phyloP scores from a whole-genome alignment of 2,329 filamentous ascomycete species.

The Claviceps cyperi region DNA sequence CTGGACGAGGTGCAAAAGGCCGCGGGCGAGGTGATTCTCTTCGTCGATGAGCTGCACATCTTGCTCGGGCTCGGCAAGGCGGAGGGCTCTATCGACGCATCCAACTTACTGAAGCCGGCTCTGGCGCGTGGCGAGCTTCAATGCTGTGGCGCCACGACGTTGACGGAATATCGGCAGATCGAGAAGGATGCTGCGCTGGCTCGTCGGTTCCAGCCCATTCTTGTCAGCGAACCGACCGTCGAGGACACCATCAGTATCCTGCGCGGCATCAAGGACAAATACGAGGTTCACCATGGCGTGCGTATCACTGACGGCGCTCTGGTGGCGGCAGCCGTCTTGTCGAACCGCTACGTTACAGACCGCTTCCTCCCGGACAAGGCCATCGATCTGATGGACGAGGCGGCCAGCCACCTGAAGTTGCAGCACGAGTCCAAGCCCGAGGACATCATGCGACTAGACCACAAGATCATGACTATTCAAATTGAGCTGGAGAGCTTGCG shows the following conservation, averaged over 20 bases:
- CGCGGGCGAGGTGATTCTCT: conserved; percentile 79
- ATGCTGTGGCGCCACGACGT: conserved; percentile 86
- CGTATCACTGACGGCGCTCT: conserved; percentile 84
- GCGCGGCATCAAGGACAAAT: conserved; percentile 91
- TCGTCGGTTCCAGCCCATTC: conserved; percentile 82
- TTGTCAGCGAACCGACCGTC: conserved; percentile 83
- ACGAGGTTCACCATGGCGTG: conserved; percentile 94
- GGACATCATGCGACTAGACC: conserved; percentile 79
- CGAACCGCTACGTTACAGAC: conserved; percentile 93
- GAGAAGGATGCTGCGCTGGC: conserved; percentile 94
- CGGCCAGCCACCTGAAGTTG: conserved; percentile 73
- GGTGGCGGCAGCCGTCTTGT: conserved; percentile 81
- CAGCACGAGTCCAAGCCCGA: conserved; percentile 97
- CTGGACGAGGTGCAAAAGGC: conserved; percentile 83
- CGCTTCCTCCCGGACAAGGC: conserved; percentile 94
- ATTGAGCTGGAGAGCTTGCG: conserved; percentile 90
- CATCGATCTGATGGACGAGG: conserved; percentile 93
- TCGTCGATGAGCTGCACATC: conserved; percentile 89
- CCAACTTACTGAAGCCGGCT: conserved; percentile 85
- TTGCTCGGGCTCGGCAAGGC: conserved; percentile 86
- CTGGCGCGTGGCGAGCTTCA: conserved; percentile 87
- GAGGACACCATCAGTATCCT: conserved; percentile 91
- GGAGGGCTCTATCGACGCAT: conserved; percentile 92
- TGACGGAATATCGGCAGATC: conserved; percentile 83
- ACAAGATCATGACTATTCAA: conserved; percentile 93